These are phyloP conservation scores for Wickerhamiella lipophila DNA, from an alignment of 805 yeast genomes.

Conservation along the genomic window DNA sequence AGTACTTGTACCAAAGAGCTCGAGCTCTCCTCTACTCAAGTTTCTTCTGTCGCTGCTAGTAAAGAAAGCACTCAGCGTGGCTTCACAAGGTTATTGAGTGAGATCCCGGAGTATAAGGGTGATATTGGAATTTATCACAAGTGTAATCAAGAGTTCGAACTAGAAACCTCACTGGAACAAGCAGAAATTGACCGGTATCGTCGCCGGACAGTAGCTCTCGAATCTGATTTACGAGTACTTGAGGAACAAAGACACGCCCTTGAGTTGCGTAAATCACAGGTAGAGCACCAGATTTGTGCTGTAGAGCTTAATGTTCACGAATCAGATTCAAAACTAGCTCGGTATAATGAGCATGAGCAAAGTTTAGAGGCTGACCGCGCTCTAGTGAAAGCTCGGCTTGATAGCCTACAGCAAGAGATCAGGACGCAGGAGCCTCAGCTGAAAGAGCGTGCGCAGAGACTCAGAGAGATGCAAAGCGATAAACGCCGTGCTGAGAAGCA, in stretches of 20 bases:
- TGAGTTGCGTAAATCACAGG: background rate
- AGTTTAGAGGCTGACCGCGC: conserved; percentile 14
- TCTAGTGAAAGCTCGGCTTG: conserved; percentile 21
- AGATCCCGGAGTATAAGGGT: background rate
- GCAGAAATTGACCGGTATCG: conserved; percentile 17
- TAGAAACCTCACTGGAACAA: conserved; percentile 13
- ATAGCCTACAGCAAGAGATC: conserved; percentile 2
- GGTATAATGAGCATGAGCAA: background rate
- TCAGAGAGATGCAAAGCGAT: conserved; percentile 63
- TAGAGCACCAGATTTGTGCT: conserved; percentile 4
- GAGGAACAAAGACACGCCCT: conserved; percentile 7
- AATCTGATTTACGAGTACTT: conserved; percentile 11
- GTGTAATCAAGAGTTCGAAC: conserved; percentile 10
- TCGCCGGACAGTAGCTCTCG: conserved; percentile 10
- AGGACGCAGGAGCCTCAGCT: conserved; percentile 43
- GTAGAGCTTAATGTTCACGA: conserved; percentile 5
- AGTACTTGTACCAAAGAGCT: conserved; percentile 12
- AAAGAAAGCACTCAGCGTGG: conserved; percentile 14
- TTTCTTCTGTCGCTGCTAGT: conserved; percentile 20
- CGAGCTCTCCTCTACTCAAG: conserved; percentile 15
- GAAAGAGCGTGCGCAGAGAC: conserved; percentile 42
- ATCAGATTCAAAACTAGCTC: conserved; percentile 5
- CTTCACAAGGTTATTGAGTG: background rate
- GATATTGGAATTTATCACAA: conserved; percentile 10
- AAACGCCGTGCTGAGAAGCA: conserved; percentile 68